Evolutionary conservation across 768 basidiomycete species (phyloP).

Genomic region (Xerocomus potaroensis): DNA sequence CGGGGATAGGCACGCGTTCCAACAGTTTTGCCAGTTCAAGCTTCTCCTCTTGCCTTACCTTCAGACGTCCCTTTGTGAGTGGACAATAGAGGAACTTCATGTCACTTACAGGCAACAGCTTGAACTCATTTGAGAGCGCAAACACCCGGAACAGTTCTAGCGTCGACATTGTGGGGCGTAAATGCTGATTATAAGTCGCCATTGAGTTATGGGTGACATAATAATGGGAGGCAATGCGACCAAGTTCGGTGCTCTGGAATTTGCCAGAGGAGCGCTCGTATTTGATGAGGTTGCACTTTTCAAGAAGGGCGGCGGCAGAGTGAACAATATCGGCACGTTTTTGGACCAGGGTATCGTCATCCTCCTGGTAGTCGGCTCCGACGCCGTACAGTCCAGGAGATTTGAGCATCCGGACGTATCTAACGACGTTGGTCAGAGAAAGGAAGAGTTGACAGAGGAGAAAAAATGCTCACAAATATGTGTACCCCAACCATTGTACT

Average conservation of each 20-base stretch:
- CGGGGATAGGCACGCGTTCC: conserved; percentile 93
- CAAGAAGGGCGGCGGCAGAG: conserved; percentile 87
- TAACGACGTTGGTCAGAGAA: conserved; percentile 25
- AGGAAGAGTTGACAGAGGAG: conserved; percentile 2
- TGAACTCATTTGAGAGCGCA: conserved; percentile 94
- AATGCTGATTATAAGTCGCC: conserved; percentile 93
- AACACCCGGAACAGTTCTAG: conserved; percentile 95
- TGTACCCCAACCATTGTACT: conserved; percentile 95
- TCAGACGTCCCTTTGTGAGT: background rate
- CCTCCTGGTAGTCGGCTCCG: conserved; percentile 86
- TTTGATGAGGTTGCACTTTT: conserved; percentile 92
- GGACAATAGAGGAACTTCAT: conserved; percentile 4
- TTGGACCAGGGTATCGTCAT: conserved; percentile 77
- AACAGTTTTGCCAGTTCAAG: conserved; percentile 85
- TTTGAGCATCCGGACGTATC: conserved; percentile 93
- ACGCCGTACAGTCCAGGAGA: conserved; percentile 86
- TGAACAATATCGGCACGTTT: conserved; percentile 94
- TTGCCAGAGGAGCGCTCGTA: conserved; percentile 86
- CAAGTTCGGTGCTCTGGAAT: conserved; percentile 91
- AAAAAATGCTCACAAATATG: conserved; percentile 61
- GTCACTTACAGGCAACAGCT: conserved; percentile 65
- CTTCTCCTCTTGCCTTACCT: conserved; percentile 80
- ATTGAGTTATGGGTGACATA: conserved; percentile 95
- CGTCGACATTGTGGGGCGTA: conserved; percentile 80
- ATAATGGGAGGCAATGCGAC: conserved; percentile 91